Evolutionary conservation across 176 grass and related monocot genomes (phyloP).

Genomic region (Themeda triandra): DNA sequence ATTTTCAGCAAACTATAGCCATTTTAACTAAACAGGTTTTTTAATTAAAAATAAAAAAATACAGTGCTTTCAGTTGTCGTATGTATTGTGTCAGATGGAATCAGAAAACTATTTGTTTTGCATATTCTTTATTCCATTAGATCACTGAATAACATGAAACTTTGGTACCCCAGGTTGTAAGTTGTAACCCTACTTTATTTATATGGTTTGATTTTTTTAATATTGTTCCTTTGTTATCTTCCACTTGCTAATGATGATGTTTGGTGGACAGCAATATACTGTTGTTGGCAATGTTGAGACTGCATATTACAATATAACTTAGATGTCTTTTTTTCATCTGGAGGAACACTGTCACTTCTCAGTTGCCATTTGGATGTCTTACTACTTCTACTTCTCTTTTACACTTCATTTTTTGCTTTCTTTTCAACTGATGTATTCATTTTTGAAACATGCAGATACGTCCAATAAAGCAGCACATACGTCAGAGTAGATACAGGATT

Average conservation of each 20-base stretch:
- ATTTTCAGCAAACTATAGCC: neutral
- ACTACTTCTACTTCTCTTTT: constrained; percentile 3
- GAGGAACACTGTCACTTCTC: constrained; percentile 28
- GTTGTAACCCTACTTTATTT: neutral
- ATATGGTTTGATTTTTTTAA: constrained; percentile 6
- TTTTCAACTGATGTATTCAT: constrained; percentile 32
- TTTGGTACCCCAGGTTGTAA: neutral
- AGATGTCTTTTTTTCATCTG: constrained; percentile 26
- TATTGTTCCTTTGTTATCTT: constrained; percentile 27
- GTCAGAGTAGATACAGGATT: constrained; percentile 19
- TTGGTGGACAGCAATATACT: constrained; percentile 25
- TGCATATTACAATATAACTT: constrained; percentile 30
- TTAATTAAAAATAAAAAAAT: neutral
- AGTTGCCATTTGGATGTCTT: constrained; percentile 25
- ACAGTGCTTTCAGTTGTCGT: neutral
- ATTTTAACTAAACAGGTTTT: neutral
- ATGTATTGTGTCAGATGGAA: constrained; percentile 13
- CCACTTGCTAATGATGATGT: constrained; percentile 38
- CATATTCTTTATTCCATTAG: constrained; percentile 9
- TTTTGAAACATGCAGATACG: constrained; percentile 36
- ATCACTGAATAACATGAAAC: constrained; percentile 7
- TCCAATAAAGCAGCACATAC: constrained; percentile 38
- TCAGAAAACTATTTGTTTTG: neutral
- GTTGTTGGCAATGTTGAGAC: constrained; percentile 17
- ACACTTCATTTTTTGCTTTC: constrained; percentile 17